Percentiles rank a stretch among this genome's conserved stretches.
phyloP scores from a whole-genome alignment of 352 stramenopile genomes.

The Pythium aquatile region DNA sequence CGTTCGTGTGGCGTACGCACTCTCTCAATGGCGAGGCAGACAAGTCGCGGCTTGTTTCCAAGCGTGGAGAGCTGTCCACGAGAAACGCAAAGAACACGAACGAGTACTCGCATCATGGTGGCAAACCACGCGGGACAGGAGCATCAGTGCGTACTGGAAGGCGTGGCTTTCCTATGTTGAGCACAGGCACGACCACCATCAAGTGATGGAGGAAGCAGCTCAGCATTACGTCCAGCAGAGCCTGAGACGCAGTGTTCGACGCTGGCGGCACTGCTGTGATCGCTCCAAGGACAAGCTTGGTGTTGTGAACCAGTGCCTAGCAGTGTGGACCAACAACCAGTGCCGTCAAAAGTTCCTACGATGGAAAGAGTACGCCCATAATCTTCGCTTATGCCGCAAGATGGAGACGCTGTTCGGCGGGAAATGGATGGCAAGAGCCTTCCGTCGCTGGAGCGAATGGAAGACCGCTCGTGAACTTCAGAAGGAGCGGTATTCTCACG shows the following conservation, averaged over 20 bases:
- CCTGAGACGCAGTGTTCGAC: neutral
- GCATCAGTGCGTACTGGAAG: conserved; percentile 3
- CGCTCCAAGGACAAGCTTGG: neutral
- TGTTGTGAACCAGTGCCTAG: conserved; percentile 7
- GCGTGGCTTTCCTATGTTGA: conserved; percentile 9
- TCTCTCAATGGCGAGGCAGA: conserved; percentile 15
- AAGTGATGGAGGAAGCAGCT: neutral
- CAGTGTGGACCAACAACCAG: conserved; percentile 2
- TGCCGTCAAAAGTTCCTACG: neutral
- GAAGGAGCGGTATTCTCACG: neutral
- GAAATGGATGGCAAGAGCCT: neutral
- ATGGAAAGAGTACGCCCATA: neutral
- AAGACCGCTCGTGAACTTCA: neutral
- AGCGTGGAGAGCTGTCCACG: conserved; percentile 6
- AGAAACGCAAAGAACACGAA: neutral
- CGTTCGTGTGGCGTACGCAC: neutral
- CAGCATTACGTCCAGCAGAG: neutral
- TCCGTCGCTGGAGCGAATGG: neutral
- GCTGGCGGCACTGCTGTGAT: neutral
- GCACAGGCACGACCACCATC: neutral
- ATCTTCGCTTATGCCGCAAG: neutral
- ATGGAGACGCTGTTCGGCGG: neutral
- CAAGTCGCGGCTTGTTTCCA: conserved; percentile 8
- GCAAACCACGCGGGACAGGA: neutral
- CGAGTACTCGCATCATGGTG: neutral